Base-by-base conservation (phyloP, 371 early-diverging fungal species). In the Neoconidiobolus thromboides region DNA sequence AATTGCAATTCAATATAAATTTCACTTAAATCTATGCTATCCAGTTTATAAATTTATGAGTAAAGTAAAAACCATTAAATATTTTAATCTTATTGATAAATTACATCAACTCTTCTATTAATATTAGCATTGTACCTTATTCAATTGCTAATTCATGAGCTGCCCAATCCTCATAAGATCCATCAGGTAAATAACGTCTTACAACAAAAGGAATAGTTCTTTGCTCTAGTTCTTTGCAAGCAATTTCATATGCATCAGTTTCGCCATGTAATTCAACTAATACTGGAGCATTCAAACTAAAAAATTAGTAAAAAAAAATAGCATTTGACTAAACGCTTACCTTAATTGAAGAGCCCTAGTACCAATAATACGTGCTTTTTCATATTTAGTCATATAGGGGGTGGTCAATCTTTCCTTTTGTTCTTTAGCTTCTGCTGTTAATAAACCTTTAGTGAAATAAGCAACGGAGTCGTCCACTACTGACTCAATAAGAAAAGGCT, bases 371-470 rank as follows among this genome's bases (percentile, higher is more conserved):
- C 96, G 81, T 48, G 99, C 98, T 58, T 90, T 84, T 74, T 99
- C 99, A 73, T 97, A 99, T 73, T 98, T 99, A 50, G 99, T 99
- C 93, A 99, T 91, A 69, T 93, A 95, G 14, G 98, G 96, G n/a
- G 96, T 93, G 3, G 99, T 99, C 61, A 83, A 75, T 55, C 84
- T 76, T 51, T 83, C 79, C 61, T 74, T 76, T 46, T 46, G 26
- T 26, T 26, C 26, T 26, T 26, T 26, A 26, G 26, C 26, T 26
- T 26, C 26, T 26, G 26, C 26, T 26, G 26, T 26, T 26, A 26
- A 26, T 26, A 26, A 26, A 26, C 26, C 26, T 26, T 26, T 26
- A 26, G 26, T 26, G 26, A 26, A 26, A 26, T 26, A 26, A 26
- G 26, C 26, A 26, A 26, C 26, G 26, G 26, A 26, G 26, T 26